Evolutionary conservation across 2,329 filamentous ascomycete genomes (phyloP), one percentile per base, ranked within the genome.

Genomic region (Fusarium stilboides): DNA sequence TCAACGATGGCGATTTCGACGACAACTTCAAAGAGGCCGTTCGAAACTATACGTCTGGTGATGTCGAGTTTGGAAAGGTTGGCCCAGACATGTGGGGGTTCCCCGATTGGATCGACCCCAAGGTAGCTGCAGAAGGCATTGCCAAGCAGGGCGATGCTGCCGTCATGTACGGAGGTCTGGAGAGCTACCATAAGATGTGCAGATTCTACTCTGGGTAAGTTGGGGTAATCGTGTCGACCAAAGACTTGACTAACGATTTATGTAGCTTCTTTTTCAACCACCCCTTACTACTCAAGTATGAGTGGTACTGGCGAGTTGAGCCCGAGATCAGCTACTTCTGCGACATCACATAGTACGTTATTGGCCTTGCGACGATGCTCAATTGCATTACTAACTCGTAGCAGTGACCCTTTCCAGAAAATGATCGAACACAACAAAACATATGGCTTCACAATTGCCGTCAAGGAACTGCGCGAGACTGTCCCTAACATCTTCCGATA

Each of bases 291-390:
- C 88, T 92, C 77, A 98, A 98, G 81, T 99, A 98, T 82, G 94
- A 98, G 78, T 99, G 96, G 96, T 99, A 99, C 85, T 99, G 96
- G 96, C 94, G 96, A 69, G 85, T 99, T 74, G 96, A 99, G 86
- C 96, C 96, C 70, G 96, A 99, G 82, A 98, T 99, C 88, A 98
- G 95, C 84, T 99, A 98, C 84, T 99, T 99, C 84, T 99, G 96
- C 81, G 96, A 99, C 79, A 98, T 99, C 73, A 99, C 96, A 70
- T 99, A 99, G 93, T 95, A 89, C 43, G 76, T 72, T 14, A 39
- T 8, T 19, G 17, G 17, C 26, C 17, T 37, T 8, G 5, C 20
- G 7, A 17, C 15, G 15, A 24, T 42, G 2, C 13, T 5, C 20
- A 10, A 14, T 13, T 17, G n/a, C 39, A 31, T 40, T 36, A 28